phyloP scores from a whole-genome alignment of 2,329 filamentous ascomycete species.

The Ceratocystis cacaofunesta region DNA sequence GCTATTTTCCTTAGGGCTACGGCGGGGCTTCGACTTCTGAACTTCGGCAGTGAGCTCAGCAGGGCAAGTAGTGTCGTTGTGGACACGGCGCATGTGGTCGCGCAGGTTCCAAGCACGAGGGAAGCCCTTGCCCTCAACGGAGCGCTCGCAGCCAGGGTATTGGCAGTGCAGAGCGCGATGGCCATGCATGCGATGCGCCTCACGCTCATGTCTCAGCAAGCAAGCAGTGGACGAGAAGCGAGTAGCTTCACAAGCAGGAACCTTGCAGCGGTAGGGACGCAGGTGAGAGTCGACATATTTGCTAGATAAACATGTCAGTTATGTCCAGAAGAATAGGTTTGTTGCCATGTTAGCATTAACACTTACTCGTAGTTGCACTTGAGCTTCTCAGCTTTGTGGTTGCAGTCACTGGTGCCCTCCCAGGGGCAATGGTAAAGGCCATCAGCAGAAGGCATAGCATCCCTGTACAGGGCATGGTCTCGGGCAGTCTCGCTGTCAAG shows the following conservation, averaged over 20 bases:
- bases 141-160: constrained; percentile 75
- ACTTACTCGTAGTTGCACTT: constrained; percentile 99
- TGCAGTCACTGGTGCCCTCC: constrained; percentile 56
- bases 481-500: constrained; percentile 43
- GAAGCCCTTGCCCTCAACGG: constrained; percentile 71
- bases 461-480: constrained; percentile 58
- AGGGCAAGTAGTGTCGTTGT: constrained; percentile 43
- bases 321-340: background rate
- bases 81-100: constrained; percentile 94
- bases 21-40: constrained; percentile 20
- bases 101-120: constrained; percentile 89
- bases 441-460: constrained; percentile 47
- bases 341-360: too few relatives aligned
- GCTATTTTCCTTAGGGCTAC: constrained; percentile 7
- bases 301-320: constrained; percentile 32
- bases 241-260: constrained; percentile 64
- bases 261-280: constrained; percentile 92
- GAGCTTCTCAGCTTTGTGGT: constrained; percentile 84
- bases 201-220: constrained; percentile 83
- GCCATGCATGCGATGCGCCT: constrained; percentile 89
- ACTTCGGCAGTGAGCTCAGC: constrained; percentile 29
- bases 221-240: constrained; percentile 93
- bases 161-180: constrained; percentile 87
- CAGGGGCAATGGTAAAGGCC: constrained; percentile 91
- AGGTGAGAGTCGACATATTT: constrained; percentile 96